A percentile compares a stretch with the other conserved stretches of the same genome.
These are phyloP conservation scores for Volvariella volvacea DNA, from an alignment of 1,284 basidiomycete genomes.

Conservation along the genomic window DNA sequence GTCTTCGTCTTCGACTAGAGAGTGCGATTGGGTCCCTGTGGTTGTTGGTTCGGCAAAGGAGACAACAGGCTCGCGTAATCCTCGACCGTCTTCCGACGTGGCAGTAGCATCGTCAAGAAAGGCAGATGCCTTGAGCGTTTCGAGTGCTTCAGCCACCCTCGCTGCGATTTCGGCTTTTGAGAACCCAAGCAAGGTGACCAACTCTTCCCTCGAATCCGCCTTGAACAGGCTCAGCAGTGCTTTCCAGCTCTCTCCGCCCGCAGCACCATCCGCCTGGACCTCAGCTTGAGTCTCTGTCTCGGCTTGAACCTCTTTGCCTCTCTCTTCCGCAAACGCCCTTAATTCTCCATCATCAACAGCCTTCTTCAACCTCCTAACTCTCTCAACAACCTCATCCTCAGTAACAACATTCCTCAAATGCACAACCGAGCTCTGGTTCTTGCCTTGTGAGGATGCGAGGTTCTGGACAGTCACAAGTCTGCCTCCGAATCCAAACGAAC, in stretches of 20 bases:
- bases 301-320: constrained; percentile 28
- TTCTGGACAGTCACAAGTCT: constrained; percentile 78
- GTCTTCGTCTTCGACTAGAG: constrained; percentile 28
- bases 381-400: constrained; percentile 71
- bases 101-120: constrained; percentile 22
- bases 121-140: constrained; percentile 52
- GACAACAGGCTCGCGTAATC: constrained; percentile 59
- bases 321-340: constrained; percentile 61
- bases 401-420: constrained; percentile 76
- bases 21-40: too few species aligned
- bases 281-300: too few species aligned
- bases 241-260: constrained; percentile 78
- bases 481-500: constrained; percentile 91
- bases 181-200: constrained; percentile 89
- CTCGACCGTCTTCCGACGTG: constrained; percentile 38
- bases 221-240: constrained; percentile 86
- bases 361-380: constrained; percentile 66
- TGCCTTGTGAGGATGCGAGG: constrained; percentile 63
- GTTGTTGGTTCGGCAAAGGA: constrained; percentile 55
- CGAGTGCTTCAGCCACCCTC: constrained; percentile 79
- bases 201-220: constrained; percentile 83
- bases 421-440: constrained; percentile 73
- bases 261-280: too few species aligned
- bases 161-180: constrained; percentile 82
- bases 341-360: constrained; percentile 63